These are phyloP conservation scores for Trichoderma hamatum DNA, from an alignment of 2,329 filamentous ascomycete genomes.

Conservation along the genomic window DNA sequence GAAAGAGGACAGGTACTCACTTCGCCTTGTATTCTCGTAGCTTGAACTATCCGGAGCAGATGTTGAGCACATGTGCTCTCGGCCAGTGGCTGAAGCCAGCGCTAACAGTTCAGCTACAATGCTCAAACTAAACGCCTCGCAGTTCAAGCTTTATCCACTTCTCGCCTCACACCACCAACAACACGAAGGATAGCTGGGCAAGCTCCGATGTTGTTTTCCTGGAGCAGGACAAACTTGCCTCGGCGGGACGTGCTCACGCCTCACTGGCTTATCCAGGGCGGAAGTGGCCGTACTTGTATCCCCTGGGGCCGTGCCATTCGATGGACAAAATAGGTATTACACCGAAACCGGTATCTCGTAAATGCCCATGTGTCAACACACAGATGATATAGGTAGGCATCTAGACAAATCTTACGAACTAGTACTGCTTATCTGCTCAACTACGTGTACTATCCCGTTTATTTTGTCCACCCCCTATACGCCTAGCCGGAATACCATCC, in stretches of 20 bases:
- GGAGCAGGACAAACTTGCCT: background rate
- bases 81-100: constrained; percentile 17
- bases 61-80: background rate
- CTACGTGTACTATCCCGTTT: background rate
- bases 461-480: background rate
- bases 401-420: background rate
- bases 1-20: background rate
- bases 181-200: background rate
- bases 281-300: background rate
- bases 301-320: background rate
- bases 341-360: background rate
- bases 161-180: background rate
- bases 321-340: background rate
- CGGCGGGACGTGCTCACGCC: background rate
- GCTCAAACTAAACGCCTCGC: constrained; percentile 22
- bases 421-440: background rate
- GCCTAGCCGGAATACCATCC: background rate
- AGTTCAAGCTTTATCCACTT: constrained; percentile 8
- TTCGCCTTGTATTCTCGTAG: background rate
- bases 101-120: constrained; percentile 12
- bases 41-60: background rate
- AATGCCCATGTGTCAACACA: background rate
- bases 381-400: too few relatives aligned
- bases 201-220: background rate
- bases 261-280: background rate